Evolutionary conservation across 129 eudicot genomes (phyloP).

Genomic region (Daucus carota): DH1_v3.0 NC_030381.2:21357001-21357500

Average conservation of each 20-base stretch:
- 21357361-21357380: neutral
- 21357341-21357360: neutral
- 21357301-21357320: neutral
- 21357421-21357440: too few species aligned
- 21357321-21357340: neutral
- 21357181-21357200: neutral
- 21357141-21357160: conserved; percentile 3
- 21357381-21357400: too few species aligned
- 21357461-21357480: neutral
- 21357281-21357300: neutral
- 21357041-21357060: conserved; percentile 71
- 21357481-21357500: neutral
- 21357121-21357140: conserved; percentile 78
- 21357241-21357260: neutral
- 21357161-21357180: conserved; percentile 1
- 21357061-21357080: conserved; percentile 33
- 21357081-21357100: conserved; percentile 70
- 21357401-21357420: too few species aligned
- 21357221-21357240: neutral
- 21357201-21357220: neutral
- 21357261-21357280: neutral
- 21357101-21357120: conserved; percentile 63
- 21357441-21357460: neutral
- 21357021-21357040: conserved; percentile 64
- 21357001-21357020: conserved; percentile 36